Percentiles rank a stretch among this genome's conserved stretches.
Conservation (phyloP, 306 rosid species). For the Prunus salicina region DNA sequence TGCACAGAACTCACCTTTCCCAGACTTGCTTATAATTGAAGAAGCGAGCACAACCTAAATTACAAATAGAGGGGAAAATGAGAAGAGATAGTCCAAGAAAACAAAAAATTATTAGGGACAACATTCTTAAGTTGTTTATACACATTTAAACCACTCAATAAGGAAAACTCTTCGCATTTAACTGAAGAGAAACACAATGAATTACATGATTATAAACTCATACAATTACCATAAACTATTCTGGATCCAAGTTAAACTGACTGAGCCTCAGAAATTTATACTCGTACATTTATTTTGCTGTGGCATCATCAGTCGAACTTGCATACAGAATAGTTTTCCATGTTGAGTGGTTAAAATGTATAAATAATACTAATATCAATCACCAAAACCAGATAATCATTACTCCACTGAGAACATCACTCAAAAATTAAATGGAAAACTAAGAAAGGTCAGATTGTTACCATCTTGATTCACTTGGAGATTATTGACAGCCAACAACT, state of each 20-base stretch:
- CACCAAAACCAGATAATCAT: too few species aligned
- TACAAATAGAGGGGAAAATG: constrained; percentile 16
- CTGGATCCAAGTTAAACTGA: neutral
- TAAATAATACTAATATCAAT: neutral
- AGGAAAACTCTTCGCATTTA: neutral
- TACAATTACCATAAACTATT: neutral
- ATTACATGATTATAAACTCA: neutral
- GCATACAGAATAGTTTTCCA: neutral
- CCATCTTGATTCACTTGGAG: constrained; percentile 31
- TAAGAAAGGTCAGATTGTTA: neutral
- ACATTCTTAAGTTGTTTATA: neutral
- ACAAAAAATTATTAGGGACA: neutral
- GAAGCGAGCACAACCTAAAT: constrained; percentile 92
- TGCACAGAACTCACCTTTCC: constrained; percentile 66
- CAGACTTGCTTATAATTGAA: constrained; percentile 84
- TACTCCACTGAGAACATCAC: neutral
- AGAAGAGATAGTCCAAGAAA: constrained; percentile 8
- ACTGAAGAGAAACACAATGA: neutral
- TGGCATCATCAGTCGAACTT: neutral
- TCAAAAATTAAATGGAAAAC: neutral
- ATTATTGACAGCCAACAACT: constrained; percentile 4
- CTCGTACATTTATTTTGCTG: neutral
- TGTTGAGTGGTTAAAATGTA: neutral
- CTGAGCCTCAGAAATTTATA: neutral
- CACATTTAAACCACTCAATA: neutral